A percentile compares a stretch with the other conserved stretches of the same genome.
Conservation (phyloP, 139 green algal genomes). For the Microglena sp. region DNA sequence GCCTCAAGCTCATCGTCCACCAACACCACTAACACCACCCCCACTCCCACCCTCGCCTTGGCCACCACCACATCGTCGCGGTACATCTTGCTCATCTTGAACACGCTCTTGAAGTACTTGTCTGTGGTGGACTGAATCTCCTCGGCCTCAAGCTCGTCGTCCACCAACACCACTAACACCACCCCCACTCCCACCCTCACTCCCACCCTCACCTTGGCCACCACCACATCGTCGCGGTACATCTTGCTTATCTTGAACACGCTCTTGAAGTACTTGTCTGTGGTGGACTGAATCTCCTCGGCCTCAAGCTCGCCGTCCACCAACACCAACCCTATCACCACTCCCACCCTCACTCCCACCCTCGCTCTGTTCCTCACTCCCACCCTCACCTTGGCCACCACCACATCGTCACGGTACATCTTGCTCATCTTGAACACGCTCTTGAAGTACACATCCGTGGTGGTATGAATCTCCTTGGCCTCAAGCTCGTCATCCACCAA, state of each 20-base stretch:
- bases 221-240: constrained; percentile 45
- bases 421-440: constrained; percentile 40
- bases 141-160: constrained; percentile 18
- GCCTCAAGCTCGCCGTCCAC: too few relatives aligned
- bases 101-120: constrained; percentile 26
- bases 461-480: constrained; percentile 9
- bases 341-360: too few relatives aligned
- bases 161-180: too few relatives aligned
- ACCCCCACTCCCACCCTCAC: too few relatives aligned
- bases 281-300: constrained; percentile 12
- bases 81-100: constrained; percentile 41
- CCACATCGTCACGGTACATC: constrained; percentile 39
- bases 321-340: too few relatives aligned
- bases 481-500: too few relatives aligned
- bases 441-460: constrained; percentile 31
- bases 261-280: constrained; percentile 27
- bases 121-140: constrained; percentile 19
- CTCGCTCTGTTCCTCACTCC: too few relatives aligned
- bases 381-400: constrained; percentile 46
- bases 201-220: too few relatives aligned
- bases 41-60: too few relatives aligned
- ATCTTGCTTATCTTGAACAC: constrained; percentile 43
- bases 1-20: too few relatives aligned
- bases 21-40: too few relatives aligned
- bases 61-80: constrained; percentile 45